Conservation (phyloP, 2,329 filamentous ascomycete genomes). For the Stagonosporopsis cucurbitacearum region DNA sequence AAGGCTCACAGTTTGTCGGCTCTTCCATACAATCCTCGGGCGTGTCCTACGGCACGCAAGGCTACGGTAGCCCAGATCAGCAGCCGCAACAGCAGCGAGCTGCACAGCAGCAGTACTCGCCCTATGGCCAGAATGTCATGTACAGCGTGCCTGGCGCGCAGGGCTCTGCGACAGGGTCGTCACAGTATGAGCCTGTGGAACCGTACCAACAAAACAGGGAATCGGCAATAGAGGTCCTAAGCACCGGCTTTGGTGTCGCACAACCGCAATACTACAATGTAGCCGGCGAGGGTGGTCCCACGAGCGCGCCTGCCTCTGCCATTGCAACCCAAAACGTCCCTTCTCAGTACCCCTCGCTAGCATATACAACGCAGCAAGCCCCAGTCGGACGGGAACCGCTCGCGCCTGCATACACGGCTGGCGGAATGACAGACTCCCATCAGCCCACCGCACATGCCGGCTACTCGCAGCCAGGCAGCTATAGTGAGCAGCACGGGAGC, state of each 20-base stretch:
- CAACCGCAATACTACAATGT: constrained; percentile 73
- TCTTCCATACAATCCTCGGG: constrained; percentile 57
- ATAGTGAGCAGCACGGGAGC: constrained; percentile 47
- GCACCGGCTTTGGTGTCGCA: constrained; percentile 70
- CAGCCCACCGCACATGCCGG: constrained; percentile 51
- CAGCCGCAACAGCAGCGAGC: constrained; percentile 60
- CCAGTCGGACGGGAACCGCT: constrained; percentile 60
- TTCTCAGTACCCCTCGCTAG: constrained; percentile 64
- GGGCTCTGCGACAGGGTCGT: constrained; percentile 58
- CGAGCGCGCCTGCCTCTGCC: constrained; percentile 65
- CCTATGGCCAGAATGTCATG: constrained; percentile 72
- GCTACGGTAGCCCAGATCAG: constrained; percentile 63
- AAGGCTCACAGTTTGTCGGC: constrained; percentile 62
- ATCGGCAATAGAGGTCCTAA: constrained; percentile 78
- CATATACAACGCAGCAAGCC: constrained; percentile 68
- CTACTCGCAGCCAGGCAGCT: constrained; percentile 44
- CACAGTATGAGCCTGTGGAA: constrained; percentile 74
- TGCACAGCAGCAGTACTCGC: constrained; percentile 54
- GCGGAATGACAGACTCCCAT: constrained; percentile 60
- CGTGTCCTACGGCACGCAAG: constrained; percentile 68
- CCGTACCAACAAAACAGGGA: constrained; percentile 73
- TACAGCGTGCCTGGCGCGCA: constrained; percentile 68
- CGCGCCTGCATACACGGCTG: constrained; percentile 57
- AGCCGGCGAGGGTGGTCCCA: constrained; percentile 64
- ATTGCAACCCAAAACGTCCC: constrained; percentile 68